These are phyloP conservation scores for Athelia psychrophila DNA, from an alignment of 1,284 basidiomycete genomes.

Conservation along the genomic window DNA sequence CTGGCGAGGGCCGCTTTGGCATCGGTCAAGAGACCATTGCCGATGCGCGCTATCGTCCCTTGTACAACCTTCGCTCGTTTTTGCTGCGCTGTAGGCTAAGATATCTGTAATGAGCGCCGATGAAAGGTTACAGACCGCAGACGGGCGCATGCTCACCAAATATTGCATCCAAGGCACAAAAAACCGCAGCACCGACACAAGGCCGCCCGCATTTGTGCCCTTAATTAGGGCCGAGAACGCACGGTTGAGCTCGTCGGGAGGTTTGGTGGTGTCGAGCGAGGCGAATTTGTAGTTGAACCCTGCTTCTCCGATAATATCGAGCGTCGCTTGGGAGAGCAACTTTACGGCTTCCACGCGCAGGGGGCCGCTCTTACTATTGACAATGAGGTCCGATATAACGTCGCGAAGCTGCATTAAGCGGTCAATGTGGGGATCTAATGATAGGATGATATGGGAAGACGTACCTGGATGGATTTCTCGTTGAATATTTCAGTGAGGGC, in stretches of 20 bases:
- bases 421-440: not conserved
- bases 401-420: not conserved
- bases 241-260: not conserved
- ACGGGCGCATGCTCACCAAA: not conserved
- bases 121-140: not conserved
- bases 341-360: slow-evolving; percentile 11
- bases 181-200: slow-evolving; percentile 12
- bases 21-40: not conserved
- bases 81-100: not conserved
- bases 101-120: too few species aligned
- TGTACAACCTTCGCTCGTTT: not conserved
- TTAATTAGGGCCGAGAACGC: slow-evolving; percentile 1
- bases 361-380: not conserved
- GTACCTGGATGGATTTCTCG: not conserved
- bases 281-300: slow-evolving; percentile 17
- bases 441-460: not conserved
- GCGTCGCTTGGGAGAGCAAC: slow-evolving; percentile 14
- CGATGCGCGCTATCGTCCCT: not conserved
- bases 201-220: slow-evolving; percentile 7
- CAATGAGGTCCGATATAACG: not conserved
- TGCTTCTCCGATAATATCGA: slow-evolving; percentile 18
- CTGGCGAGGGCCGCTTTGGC: not conserved
- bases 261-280: slow-evolving; percentile 10
- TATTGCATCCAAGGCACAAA: not conserved
- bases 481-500: slow-evolving; percentile 1